phyloP scores from a whole-genome alignment of 768 basidiomycete species.

The Tremella yokohamensis region DNA sequence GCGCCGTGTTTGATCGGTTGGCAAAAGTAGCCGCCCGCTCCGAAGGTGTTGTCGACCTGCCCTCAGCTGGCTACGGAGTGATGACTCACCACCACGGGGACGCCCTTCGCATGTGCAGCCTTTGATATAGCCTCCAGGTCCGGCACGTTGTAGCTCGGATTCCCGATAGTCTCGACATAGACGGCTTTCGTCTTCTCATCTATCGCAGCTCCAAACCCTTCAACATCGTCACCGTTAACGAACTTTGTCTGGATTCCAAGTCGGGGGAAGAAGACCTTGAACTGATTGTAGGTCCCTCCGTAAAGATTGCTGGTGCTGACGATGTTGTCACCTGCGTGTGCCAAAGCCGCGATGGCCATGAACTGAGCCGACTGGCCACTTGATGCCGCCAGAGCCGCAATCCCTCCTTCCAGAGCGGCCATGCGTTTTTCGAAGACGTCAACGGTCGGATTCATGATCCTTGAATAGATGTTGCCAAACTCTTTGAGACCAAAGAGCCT shows the following conservation, averaged over 20 bases:
- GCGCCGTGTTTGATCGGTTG: constrained; percentile 71
- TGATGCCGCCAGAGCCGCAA: constrained; percentile 68
- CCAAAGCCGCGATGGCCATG: constrained; percentile 63
- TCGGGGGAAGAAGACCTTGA: no score
- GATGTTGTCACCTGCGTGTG: constrained; percentile 70
- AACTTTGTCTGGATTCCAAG: no score
- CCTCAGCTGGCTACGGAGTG: not conserved
- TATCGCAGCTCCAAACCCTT: no score
- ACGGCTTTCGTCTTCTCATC: no score
- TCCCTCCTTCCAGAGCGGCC: constrained; percentile 74
- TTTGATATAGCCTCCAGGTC: not conserved
- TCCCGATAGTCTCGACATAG: no score
- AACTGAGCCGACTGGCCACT: constrained; percentile 78
- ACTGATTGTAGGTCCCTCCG: constrained; percentile 56
- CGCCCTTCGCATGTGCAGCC: not conserved
- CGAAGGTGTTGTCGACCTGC: constrained; percentile 2
- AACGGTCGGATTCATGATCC: constrained; percentile 28
- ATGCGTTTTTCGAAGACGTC: constrained; percentile 76
- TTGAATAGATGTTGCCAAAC: constrained; percentile 49
- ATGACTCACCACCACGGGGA: constrained; percentile 1
- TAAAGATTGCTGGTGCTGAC: constrained; percentile 68
- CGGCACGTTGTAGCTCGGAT: constrained; percentile 19
- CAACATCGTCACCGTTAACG: no score
- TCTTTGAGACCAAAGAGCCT: constrained; percentile 1
- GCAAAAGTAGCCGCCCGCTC: constrained; percentile 58